Base-by-base conservation (phyloP, 345 rosid genomes). In the Punica granatum region DNA sequence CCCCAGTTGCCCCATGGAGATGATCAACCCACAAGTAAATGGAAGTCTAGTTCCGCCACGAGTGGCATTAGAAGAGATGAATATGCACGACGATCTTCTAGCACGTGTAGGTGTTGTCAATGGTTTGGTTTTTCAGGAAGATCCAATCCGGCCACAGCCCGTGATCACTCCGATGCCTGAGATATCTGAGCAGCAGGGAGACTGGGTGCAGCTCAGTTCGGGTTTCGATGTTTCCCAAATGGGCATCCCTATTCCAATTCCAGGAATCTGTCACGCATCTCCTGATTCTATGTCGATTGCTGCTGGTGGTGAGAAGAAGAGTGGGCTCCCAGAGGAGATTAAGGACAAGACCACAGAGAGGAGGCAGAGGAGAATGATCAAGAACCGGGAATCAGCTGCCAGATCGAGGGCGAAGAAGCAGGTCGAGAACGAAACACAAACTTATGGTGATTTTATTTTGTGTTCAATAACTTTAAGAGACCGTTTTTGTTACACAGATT, bases 351-450 rank as follows among this genome's bases (percentile, higher is more conserved):
- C 32, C 26, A 28, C 48, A 19, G 71, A 73, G 67, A 67, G 71
- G 59, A 59, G 66, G 34, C 66, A 34, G 25, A 66, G 48, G 41
- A 66, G 75, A 69, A 66, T 72, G 70, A 71, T 74, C 32, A 72
- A 72, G 77, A 78, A 74, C 37, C 65, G 81, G 39, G 78, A 74
- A 69, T 74, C 81, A 6, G 81, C 81, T 53, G 78, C 81, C 49
- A 68, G 78, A 43, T 78, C 81, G n/a, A 72, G 81, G 64, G 78
- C 78, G 3, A 74, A 73, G 56, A 78, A 69, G 34, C 78, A 61
- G 69, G 78, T 72, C 31, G 56, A 56, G 23, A 53, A 35, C 48
- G 25, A 36, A 26, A 54, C 41, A 18, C n/a, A 6, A 31, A 21
- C 37, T 46, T 8, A 34, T 34, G 31, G n/a, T 16, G 26, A 39